phyloP scores from a whole-genome alignment of 495 filamentous ascomycete genomes.

The Aspergillus nidulans region DNA sequence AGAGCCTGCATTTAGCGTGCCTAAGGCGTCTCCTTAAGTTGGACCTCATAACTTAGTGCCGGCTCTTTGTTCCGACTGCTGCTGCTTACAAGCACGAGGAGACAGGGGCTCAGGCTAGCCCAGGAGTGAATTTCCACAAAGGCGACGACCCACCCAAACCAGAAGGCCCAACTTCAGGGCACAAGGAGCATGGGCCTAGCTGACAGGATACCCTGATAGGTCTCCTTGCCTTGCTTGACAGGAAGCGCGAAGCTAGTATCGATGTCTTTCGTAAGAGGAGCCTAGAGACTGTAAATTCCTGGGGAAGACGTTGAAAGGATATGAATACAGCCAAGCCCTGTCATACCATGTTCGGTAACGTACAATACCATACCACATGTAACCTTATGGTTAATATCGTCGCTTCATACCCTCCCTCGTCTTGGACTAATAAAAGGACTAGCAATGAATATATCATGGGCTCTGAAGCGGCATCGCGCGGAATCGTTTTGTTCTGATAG shows the following conservation, averaged over 20 bases:
- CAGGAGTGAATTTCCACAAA: not conserved
- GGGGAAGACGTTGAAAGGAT: not conserved
- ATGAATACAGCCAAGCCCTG: too few relatives aligned
- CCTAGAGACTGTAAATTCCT: not conserved
- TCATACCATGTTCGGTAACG: not conserved
- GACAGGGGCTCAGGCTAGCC: too few relatives aligned
- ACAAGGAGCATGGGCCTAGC: not conserved
- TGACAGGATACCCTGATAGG: not conserved
- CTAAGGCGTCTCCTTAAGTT: not conserved
- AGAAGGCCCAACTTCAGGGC: not conserved
- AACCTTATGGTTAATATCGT: not conserved
- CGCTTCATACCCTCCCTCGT: too few relatives aligned
- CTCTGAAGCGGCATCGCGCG: too few relatives aligned
- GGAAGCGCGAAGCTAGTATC: not conserved
- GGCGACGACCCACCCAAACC: not conserved
- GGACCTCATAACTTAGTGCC: not conserved
- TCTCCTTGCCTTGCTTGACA: not conserved
- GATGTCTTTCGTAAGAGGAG: not conserved
- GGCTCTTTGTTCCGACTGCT: not conserved
- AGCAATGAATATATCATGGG: too few relatives aligned
- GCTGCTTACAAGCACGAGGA: not conserved
- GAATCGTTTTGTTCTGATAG: too few relatives aligned
- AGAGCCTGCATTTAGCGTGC: not conserved
- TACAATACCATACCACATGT: not conserved
- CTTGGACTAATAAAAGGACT: too few relatives aligned